Evolutionary conservation across 148 eudicot species (phyloP).

Genomic region (Rhododendron kiyosumense): DNA sequence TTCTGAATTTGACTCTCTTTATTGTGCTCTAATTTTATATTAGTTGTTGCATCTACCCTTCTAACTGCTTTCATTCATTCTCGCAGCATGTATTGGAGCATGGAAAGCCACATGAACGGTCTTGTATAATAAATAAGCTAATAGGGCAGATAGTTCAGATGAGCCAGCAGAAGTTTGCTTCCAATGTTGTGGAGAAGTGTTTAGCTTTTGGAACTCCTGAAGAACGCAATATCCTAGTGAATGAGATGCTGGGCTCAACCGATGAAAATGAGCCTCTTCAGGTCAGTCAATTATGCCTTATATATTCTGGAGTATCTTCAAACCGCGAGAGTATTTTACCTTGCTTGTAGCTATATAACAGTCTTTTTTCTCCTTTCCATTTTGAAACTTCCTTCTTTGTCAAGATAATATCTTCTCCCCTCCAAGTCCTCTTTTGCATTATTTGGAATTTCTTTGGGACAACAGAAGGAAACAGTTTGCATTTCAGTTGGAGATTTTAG

Average conservation of each 20-base stretch:
- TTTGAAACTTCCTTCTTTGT: too few species aligned
- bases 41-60: not conserved
- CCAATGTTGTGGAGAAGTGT: slow-evolving; percentile 86
- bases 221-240: slow-evolving; percentile 60
- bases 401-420: too few species aligned
- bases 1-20: not conserved
- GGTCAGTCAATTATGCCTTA: slow-evolving; percentile 29
- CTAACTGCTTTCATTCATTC: not conserved
- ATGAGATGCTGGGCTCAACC: slow-evolving; percentile 70
- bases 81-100: slow-evolving; percentile 85
- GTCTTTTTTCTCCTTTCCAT: too few species aligned
- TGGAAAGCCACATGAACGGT: slow-evolving; percentile 79
- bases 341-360: too few species aligned
- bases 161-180: slow-evolving; percentile 96
- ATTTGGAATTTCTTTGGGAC: not conserved
- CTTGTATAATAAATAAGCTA: slow-evolving; percentile 58
- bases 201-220: slow-evolving; percentile 69
- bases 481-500: not conserved
- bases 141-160: slow-evolving; percentile 80
- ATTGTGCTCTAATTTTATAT: not conserved
- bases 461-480: not conserved
- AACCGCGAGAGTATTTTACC: too few species aligned
- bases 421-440: not conserved
- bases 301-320: too few species aligned
- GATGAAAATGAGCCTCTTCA: slow-evolving; percentile 92